Base-by-base conservation (phyloP, 495 filamentous ascomycete species). In the Opeltia flavorubescens region DNA sequence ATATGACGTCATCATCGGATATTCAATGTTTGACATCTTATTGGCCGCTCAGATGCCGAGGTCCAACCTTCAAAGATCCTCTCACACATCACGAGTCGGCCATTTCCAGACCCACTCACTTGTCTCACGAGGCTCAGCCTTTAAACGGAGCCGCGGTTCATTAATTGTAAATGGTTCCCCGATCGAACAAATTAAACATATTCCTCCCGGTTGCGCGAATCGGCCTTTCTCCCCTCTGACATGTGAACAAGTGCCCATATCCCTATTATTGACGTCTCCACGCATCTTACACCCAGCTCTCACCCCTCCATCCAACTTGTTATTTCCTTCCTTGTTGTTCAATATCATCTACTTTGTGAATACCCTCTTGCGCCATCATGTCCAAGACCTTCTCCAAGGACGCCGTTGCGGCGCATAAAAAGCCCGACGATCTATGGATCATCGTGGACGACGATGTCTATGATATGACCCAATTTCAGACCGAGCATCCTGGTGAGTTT, bases 391-490 rank as follows among this genome's bases (percentile, higher is more conserved):
- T 95, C 64, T 80, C 77, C 47, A 74, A 80, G 49, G 74, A 73
- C 61, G 89, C 95, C 56, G 88, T 99, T 28, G 80, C 87, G 52
- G 77, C 84, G 64, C 86, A 99, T 63, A 91, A 83, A 70, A 94
- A 86, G 65, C 63, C 78, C 36, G 79, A 88, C 54, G 83, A 78
- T 52, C 72, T 95, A 43, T 96, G 81, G 43, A 81, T 99, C 56
- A 73, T 94, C 40, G 76, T 99, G 45, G 93, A 96, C 53, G 85
- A 88, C 50, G 89, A 96, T 63, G 93, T 96, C 39, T 99, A 95
- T 59, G 91, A 99, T 62, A 62, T 99, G 52, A 91, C 87, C 51
- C 86, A 85, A 58, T 95, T 95, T 58, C 85, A 91, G 64, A 81
- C 93, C 47, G 87, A 95, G 53, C 88, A 94, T 64, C 89, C 86